Conservation (phyloP, 2,329 filamentous ascomycete species). For the Fusarium agapanthi region DNA sequence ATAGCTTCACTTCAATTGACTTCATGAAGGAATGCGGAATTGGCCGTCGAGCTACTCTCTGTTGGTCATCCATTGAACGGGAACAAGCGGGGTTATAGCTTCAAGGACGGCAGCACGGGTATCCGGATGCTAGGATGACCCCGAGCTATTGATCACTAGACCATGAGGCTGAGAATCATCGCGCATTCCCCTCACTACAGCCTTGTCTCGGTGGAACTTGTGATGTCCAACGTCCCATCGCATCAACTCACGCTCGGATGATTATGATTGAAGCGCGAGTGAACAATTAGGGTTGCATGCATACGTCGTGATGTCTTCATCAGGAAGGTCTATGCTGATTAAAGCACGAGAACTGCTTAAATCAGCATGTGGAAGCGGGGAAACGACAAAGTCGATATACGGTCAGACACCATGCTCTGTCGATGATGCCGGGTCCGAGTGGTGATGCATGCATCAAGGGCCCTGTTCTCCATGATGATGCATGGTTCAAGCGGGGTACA, state of each 20-base stretch:
- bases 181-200: conserved; percentile 5
- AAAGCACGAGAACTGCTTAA: neutral
- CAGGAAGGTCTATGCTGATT: conserved; percentile 16
- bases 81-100: neutral
- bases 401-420: neutral
- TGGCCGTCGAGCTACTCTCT: neutral
- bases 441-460: conserved; percentile 14
- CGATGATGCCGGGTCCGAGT: neutral
- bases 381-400: neutral
- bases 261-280: neutral
- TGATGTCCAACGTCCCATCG: neutral
- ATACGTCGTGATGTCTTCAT: neutral
- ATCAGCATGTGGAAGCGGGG: conserved; percentile 10
- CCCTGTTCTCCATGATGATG: neutral
- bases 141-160: neutral
- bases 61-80: neutral
- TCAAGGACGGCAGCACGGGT: neutral
- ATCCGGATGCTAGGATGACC: neutral
- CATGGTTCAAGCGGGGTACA: conserved; percentile 19
- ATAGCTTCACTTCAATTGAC: neutral
- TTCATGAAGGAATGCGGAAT: neutral
- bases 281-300: conserved; percentile 4
- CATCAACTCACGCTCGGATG: neutral
- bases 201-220: neutral
- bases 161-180: conserved; percentile 11